Percentiles rank a stretch among this genome's conserved stretches.
phyloP scores from a whole-genome alignment of 2,329 filamentous ascomycete genomes.

The Graphiopsis chlorocephala region DNA sequence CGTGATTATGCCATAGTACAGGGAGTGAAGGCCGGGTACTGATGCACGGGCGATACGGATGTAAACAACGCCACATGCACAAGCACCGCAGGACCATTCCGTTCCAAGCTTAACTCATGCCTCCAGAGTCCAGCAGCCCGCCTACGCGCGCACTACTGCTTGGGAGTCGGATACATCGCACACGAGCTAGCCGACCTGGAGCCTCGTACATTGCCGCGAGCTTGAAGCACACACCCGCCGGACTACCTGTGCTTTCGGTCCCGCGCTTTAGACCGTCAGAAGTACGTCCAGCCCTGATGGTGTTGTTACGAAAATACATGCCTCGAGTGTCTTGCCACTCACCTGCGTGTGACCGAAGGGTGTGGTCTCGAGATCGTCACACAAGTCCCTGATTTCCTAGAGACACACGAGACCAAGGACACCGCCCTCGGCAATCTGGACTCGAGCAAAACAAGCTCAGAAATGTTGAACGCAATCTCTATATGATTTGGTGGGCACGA shows the following conservation, averaged over 20 bases:
- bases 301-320: neutral
- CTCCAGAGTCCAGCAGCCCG: neutral
- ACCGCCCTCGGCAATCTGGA: slow-evolving; percentile 5
- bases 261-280: slow-evolving; percentile 5
- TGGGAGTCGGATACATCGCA: neutral
- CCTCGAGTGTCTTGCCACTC: neutral
- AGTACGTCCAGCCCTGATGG: neutral
- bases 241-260: neutral
- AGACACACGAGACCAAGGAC: neutral
- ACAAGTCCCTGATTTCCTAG: neutral
- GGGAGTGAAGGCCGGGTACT: neutral
- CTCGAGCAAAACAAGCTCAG: neutral
- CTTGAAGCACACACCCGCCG: neutral
- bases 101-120: slow-evolving; percentile 5
- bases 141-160: neutral
- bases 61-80: slow-evolving; percentile 10
- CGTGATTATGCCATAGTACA: neutral
- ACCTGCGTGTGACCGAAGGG: neutral
- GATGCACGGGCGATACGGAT: slow-evolving; percentile 1
- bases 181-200: slow-evolving; percentile 1
- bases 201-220: neutral
- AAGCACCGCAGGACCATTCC: slow-evolving; percentile 8
- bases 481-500: neutral
- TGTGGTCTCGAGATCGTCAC: neutral
- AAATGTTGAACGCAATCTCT: slow-evolving; percentile 4